These are phyloP conservation scores for Pouteria glomerata DNA, from an alignment of 148 eudicot species.

Conservation along the genomic window DNA sequence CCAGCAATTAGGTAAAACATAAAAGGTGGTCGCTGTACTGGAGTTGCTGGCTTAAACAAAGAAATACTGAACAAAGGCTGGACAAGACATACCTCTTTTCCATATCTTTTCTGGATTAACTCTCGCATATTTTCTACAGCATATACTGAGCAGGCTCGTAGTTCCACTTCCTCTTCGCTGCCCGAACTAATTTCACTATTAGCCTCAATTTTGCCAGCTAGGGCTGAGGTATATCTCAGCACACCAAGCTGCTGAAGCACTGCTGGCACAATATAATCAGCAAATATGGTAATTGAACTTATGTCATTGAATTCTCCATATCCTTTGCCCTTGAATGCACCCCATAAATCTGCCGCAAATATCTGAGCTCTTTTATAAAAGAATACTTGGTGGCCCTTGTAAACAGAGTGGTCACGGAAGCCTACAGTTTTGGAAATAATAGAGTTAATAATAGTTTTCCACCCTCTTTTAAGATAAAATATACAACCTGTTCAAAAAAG, in stretches of 20 bases:
- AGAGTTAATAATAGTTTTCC: neutral
- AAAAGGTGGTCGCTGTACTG: too few species aligned
- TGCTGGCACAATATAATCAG: slow-evolving; percentile 89
- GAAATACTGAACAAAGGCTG: neutral
- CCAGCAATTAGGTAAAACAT: neutral
- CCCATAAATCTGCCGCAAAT: slow-evolving; percentile 83
- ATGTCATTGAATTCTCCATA: slow-evolving; percentile 78
- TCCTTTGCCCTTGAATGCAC: slow-evolving; percentile 77
- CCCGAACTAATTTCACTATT: slow-evolving; percentile 54
- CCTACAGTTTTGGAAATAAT: slow-evolving; percentile 28
- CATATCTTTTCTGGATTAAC: slow-evolving; percentile 42
- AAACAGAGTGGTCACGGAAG: slow-evolving; percentile 88
- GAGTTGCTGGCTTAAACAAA: neutral
- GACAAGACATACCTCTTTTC: slow-evolving; percentile 52
- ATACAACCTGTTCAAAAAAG: neutral
- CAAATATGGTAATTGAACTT: slow-evolving; percentile 68
- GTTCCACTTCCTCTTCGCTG: slow-evolving; percentile 80
- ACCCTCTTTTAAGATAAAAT: neutral
- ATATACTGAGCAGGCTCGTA: slow-evolving; percentile 75
- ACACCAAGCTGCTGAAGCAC: slow-evolving; percentile 79
- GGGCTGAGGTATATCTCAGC: slow-evolving; percentile 49
- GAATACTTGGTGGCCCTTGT: slow-evolving; percentile 86
- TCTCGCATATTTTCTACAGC: slow-evolving; percentile 78
- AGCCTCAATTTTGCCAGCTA: slow-evolving; percentile 44
- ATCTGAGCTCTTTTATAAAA: slow-evolving; percentile 86